phyloP scores from a whole-genome alignment of 179 eudicot species.

The Pouteria campechiana region DNA sequence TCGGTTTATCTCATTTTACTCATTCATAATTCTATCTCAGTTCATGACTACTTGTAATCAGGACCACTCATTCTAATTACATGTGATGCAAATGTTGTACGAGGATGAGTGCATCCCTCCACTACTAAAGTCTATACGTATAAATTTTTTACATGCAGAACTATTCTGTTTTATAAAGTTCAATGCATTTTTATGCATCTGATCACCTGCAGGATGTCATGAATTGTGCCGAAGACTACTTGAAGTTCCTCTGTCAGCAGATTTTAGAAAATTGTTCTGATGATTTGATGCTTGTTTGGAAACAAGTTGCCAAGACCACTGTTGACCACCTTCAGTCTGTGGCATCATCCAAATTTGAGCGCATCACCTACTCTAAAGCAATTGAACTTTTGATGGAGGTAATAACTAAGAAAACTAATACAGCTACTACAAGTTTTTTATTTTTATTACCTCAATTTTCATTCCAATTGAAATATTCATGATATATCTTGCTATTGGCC shows the following conservation, averaged over 20 bases:
- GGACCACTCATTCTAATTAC: no score
- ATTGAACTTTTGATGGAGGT: conserved; percentile 45
- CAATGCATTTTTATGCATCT: neutral
- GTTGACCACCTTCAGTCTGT: conserved; percentile 43
- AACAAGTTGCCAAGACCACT: conserved; percentile 52
- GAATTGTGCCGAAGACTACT: conserved; percentile 61
- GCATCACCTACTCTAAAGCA: conserved; percentile 71
- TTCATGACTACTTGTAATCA: no score
- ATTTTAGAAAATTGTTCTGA: conserved; percentile 41
- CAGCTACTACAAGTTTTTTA: no score
- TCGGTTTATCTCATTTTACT: neutral
- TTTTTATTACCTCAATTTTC: no score
- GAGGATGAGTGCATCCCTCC: no score
- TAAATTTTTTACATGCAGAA: no score
- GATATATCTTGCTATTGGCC: neutral
- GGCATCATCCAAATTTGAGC: conserved; percentile 35
- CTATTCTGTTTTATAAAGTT: no score
- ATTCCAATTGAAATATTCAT: neutral
- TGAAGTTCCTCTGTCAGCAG: conserved; percentile 69
- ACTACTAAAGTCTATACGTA: no score
- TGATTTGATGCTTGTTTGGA: conserved; percentile 56
- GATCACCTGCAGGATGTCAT: conserved; percentile 60
- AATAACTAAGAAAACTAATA: no score
- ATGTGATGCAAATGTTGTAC: no score
- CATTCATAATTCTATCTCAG: neutral